Percentiles rank a stretch among this genome's conserved stretches.
These are phyloP conservation scores for Chlamydomonas sp. DNA, from an alignment of 139 green algal species.

Conservation along the genomic window DNA sequence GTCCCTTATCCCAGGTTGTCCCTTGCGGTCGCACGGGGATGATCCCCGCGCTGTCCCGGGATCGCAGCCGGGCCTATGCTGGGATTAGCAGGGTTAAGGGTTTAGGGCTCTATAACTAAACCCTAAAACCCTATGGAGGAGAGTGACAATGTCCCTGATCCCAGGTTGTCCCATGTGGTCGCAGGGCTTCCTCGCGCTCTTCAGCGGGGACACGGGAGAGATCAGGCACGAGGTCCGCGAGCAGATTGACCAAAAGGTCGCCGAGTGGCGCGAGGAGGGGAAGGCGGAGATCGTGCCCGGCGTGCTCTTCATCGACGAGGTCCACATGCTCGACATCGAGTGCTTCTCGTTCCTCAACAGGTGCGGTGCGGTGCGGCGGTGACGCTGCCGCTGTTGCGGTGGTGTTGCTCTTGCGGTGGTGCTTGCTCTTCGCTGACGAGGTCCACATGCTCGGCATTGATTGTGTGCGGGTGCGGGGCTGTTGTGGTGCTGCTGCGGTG, in stretches of 20 bases:
- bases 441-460: constrained; percentile 98
- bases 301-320: constrained; percentile 36
- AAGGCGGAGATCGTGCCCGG: constrained; percentile 96
- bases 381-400: not conserved
- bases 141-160: not conserved
- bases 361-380: constrained; percentile 13
- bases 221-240: constrained; percentile 91
- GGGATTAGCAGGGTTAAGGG: not conserved
- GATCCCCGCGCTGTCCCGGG: too few relatives aligned
- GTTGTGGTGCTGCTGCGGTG: too few relatives aligned
- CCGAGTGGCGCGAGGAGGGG: constrained; percentile 97
- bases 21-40: too few relatives aligned
- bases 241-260: constrained; percentile 80
- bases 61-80: too few relatives aligned
- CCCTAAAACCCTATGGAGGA: not conserved
- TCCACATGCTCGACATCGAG: constrained; percentile 99
- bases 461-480: too few relatives aligned
- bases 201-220: constrained; percentile 95
- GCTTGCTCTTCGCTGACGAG: constrained; percentile 20
- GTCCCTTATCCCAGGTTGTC: too few relatives aligned
- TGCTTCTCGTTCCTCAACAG: constrained; percentile 98
- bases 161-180: too few relatives aligned
- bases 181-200: constrained; percentile 98
- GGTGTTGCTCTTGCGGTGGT: too few relatives aligned
- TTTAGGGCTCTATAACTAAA: too few relatives aligned